Base-by-base conservation (phyloP, 176 grass and related monocot genomes). In the Elymus sibiricus region DNA sequence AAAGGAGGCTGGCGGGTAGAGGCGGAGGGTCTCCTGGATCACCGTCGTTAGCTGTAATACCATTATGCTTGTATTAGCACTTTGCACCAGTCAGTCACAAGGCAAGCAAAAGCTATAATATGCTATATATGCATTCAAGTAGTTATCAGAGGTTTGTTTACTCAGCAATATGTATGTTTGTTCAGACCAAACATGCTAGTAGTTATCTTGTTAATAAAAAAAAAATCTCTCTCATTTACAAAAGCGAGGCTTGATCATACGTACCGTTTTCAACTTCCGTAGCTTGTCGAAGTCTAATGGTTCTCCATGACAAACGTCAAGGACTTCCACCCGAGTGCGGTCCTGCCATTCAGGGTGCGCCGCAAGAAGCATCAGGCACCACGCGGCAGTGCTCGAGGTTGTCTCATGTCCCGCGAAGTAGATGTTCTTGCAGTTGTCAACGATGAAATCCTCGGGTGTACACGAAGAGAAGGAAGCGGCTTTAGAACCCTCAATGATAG, bases 371-470 rank as follows among this genome's bases (percentile, higher is more conserved):
- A 98, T 80, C 75, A 98, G 81, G 42, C 93, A 98, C 95, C 93
- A 95, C 2, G 91, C 70, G 19, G 87, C 81, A 0, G 89, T 83
- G 53, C 86, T 90, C 7, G 93, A 83, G 0, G 80, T 90, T 5
- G 95, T 98, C 64, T 95, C 95, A 63, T 90, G 92, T n/a, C 89
- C 91, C 10, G 86, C 89, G 2, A 98, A 95, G 89, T 92, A 98
- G 24, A 98, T 92, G 65, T 90, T 95, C 83, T 95, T 95, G 88
- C 95, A 98, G 69, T 98, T 98, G 81, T 95, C 93, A 5, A 95
- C 83, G 1, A 95, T 93, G 55, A 98, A 92, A 43, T 84, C 87
- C 28, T 93, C 89, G 1, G 71, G 6, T 0, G 73, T 83, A 14
- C 59, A 28, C 11, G 87, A 76, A 43, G 27, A 16, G 11, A 79